Evolutionary conservation across 2,329 filamentous ascomycete genomes (phyloP), one percentile per base, ranked within the genome.

Genomic region (Penicillium carneum): DNA sequence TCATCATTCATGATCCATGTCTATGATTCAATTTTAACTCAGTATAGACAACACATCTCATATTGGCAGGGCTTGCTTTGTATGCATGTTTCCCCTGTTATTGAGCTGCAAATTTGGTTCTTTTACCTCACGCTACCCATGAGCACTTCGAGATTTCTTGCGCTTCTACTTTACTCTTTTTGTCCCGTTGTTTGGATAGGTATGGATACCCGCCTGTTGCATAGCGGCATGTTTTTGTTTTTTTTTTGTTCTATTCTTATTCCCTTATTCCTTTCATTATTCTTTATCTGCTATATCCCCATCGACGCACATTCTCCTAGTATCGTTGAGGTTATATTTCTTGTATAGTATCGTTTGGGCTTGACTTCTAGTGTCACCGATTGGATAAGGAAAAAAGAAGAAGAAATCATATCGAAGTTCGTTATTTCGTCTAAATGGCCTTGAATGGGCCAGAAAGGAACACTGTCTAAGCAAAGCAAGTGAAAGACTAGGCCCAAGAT

Each of bases 181-280:
- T 56, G 47, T 62, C 43, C 49, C 39, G 16, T 58, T 63, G 42
- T 62, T 58, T 59, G 52, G 58, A 61, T 57, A 59, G 59, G 61
- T 57, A 59, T 62, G 60, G 65, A 70, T 70, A 71, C 69, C 69
- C 66, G 54, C 52, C 66, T 56, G 60, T 57, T 42, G 18, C 33
- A 48, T 48, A 49, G 58, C 63, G 60, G 56, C 57, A 63, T 60
- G 48, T 60, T 53, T 33, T 39, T 47, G 36, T 57, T 61, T 18
- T 62, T 26, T 33, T 36, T 5, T 23, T 62, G 18, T 16, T 50
- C 39, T 38, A 47, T 36, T 49, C 47, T 56, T 64, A 20, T 62
- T 31, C 49, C 26, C 14, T 11, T 63, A 26, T 42, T 11, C 43
- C 26, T 39, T 50, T n/a, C n/a, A 18, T 34, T 57, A 52, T 46